A percentile compares a stretch with the other conserved stretches of the same genome.
phyloP scores from a whole-genome alignment of 352 stramenopile genomes.

The Pythium apleroticum region DNA sequence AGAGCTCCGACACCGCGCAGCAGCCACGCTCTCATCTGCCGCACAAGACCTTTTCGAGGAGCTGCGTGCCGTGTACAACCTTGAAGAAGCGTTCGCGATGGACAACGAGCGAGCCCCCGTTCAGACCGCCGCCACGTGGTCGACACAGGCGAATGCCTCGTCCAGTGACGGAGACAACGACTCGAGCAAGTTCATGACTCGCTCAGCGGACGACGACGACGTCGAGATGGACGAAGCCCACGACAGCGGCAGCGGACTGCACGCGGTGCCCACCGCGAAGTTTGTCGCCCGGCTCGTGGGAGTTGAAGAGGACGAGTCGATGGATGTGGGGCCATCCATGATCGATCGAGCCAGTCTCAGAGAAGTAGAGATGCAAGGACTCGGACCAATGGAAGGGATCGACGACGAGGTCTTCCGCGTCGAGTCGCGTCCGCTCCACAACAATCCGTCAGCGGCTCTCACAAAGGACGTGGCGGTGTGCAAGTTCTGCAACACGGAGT shows the following conservation, averaged over 20 bases:
- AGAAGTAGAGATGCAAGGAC: constrained; percentile 6
- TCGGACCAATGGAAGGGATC: constrained; percentile 27
- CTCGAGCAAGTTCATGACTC: background rate
- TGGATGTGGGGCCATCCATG: background rate
- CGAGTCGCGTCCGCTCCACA: background rate
- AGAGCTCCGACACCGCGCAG: background rate
- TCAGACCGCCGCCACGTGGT: background rate
- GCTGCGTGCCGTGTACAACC: constrained; percentile 1
- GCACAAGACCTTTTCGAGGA: constrained; percentile 5
- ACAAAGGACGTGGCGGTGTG: constrained; percentile 22
- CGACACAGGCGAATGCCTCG: background rate
- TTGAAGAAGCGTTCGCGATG: constrained; percentile 15
- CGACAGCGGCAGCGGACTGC: background rate
- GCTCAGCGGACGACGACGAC: background rate
- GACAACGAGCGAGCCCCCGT: background rate
- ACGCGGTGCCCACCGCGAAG: background rate
- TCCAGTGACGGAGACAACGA: background rate
- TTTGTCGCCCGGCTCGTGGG: constrained; percentile 1
- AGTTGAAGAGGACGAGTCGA: background rate
- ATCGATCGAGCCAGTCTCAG: constrained; percentile 3
- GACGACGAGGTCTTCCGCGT: constrained; percentile 20
- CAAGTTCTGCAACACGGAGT: constrained; percentile 23
- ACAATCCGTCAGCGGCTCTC: background rate
- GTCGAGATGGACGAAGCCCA: constrained; percentile 1
- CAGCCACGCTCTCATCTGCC: background rate